A percentile compares a stretch with the other conserved stretches of the same genome.
Conservation (phyloP, 805 yeast species). For the Saccharomycopsis synnaedendra region DNA sequence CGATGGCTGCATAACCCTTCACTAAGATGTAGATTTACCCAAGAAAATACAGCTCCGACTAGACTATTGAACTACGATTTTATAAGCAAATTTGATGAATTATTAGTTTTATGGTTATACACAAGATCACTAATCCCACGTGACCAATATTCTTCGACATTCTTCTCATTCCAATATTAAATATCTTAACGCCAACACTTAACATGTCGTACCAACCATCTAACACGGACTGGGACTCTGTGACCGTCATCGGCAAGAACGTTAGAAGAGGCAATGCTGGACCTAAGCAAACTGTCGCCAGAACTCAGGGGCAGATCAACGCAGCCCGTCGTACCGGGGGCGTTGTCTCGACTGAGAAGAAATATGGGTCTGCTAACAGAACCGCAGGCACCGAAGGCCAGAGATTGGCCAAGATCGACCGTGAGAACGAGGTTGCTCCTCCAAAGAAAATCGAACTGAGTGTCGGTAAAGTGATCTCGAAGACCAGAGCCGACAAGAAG, state of each 20-base stretch:
- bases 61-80: no score
- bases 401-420: conserved; percentile 84
- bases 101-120: no score
- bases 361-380: conserved; percentile 53
- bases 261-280: conserved; percentile 85
- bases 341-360: conserved; percentile 87
- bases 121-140: no score
- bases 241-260: conserved; percentile 78
- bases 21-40: no score
- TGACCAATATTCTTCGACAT: no score
- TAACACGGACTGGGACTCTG: conserved; percentile 78
- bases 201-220: not conserved
- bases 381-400: conserved; percentile 82
- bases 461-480: conserved; percentile 81
- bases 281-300: conserved; percentile 78
- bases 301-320: conserved; percentile 66
- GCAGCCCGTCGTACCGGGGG: conserved; percentile 91
- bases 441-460: conserved; percentile 75
- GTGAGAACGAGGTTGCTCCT: conserved; percentile 86
- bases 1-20: no score
- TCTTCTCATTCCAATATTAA: no score
- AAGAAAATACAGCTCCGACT: no score
- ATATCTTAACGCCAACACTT: not conserved
- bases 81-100: no score
- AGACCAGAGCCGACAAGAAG: conserved; percentile 80